Conservation (phyloP, 208 protist genomes). For the Trypanosoma scelopori region DNA sequence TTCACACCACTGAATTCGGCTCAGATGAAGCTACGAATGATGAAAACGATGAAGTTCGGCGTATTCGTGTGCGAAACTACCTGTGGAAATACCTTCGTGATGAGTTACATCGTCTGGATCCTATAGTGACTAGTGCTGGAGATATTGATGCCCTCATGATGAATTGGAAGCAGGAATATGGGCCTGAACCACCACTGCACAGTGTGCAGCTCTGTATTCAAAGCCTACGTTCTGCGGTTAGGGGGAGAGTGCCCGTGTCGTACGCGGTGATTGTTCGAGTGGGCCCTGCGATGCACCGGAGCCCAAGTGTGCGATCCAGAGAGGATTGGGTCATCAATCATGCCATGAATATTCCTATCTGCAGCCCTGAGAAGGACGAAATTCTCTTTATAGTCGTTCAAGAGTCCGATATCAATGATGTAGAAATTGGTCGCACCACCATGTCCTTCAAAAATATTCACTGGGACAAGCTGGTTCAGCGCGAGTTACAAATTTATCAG, state of each 20-base stretch:
- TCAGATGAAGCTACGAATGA: slow-evolving; percentile 34
- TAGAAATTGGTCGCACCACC: slow-evolving; percentile 56
- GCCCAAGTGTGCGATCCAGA: slow-evolving; percentile 29
- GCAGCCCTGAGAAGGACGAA: slow-evolving; percentile 38
- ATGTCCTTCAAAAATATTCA: slow-evolving; percentile 46
- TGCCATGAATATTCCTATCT: slow-evolving; percentile 43
- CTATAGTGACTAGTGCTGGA: slow-evolving; percentile 55
- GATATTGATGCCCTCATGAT: slow-evolving; percentile 57
- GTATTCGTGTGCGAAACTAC: slow-evolving; percentile 64
- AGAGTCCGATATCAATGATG: slow-evolving; percentile 40
- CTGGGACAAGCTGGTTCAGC: slow-evolving; percentile 22
- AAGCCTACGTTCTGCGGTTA: slow-evolving; percentile 7
- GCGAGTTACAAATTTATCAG: slow-evolving; percentile 46
- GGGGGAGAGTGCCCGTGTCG: neutral
- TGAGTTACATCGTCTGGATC: slow-evolving; percentile 77
- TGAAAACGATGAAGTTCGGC: slow-evolving; percentile 38
- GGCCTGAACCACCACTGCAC: slow-evolving; percentile 52
- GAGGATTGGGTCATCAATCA: slow-evolving; percentile 41
- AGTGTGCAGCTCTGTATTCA: slow-evolving; percentile 37
- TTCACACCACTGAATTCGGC: slow-evolving; percentile 53
- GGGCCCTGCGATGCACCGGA: slow-evolving; percentile 45
- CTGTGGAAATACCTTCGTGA: slow-evolving; percentile 79
- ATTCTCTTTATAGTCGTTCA: slow-evolving; percentile 58
- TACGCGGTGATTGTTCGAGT: slow-evolving; percentile 37
- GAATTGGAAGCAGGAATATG: slow-evolving; percentile 52